Evolutionary conservation across 176 grass and related monocot genomes (phyloP).

Genomic region (Juncus inflexus): DNA sequence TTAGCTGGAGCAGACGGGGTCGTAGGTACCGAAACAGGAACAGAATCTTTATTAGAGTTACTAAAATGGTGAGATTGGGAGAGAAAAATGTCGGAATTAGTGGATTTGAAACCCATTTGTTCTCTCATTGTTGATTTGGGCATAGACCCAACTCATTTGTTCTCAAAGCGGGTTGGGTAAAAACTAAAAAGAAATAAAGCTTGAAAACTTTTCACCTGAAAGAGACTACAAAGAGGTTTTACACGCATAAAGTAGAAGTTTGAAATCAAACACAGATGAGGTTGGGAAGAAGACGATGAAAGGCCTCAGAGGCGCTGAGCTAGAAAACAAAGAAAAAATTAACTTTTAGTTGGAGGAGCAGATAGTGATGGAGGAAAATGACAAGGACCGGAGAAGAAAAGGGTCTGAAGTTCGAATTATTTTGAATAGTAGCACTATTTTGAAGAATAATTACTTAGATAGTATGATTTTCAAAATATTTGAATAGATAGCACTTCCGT

Average conservation of each 20-base stretch:
- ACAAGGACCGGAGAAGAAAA: constrained; percentile 11
- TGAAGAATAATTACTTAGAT: too few relatives aligned
- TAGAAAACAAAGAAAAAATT: constrained; percentile 19
- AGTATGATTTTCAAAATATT: too few relatives aligned
- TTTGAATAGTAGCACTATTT: background rate
- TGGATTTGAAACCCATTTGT: constrained; percentile 4
- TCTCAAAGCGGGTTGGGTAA: background rate
- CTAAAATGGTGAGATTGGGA: constrained; percentile 1
- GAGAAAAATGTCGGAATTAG: constrained; percentile 1
- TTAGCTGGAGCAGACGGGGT: background rate
- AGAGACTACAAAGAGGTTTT: background rate
- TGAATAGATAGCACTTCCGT: too few relatives aligned
- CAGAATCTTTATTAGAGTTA: constrained; percentile 21
- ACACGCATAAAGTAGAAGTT: background rate
- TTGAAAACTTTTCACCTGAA: background rate
- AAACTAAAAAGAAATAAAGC: background rate
- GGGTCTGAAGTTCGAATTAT: background rate
- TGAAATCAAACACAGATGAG: background rate
- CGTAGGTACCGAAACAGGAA: background rate
- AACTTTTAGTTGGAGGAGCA: constrained; percentile 20
- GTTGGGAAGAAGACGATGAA: constrained; percentile 5
- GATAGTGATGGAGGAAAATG: constrained; percentile 19
- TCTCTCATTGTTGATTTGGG: constrained; percentile 6
- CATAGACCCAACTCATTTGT: constrained; percentile 7
- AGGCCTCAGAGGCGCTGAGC: constrained; percentile 1